Evolutionary conservation across 2,329 filamentous ascomycete genomes (phyloP).

Genomic region (Emergomyces orientalis): DNA sequence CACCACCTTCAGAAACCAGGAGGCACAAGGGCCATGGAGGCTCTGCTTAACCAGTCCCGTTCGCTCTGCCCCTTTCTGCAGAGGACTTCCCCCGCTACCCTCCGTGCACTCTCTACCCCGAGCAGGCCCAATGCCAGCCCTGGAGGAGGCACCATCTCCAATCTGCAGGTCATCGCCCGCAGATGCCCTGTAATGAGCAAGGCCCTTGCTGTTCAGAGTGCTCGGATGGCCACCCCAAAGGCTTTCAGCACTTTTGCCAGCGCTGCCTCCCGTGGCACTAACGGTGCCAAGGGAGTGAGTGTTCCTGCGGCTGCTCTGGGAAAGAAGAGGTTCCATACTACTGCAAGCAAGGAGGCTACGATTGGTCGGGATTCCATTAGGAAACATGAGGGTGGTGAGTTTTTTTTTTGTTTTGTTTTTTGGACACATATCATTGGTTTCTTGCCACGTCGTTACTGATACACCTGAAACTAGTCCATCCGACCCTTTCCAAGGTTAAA

Average conservation of each 20-base stretch:
- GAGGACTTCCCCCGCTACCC: constrained; percentile 81
- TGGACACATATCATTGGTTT: background rate
- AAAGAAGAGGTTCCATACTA: constrained; percentile 75
- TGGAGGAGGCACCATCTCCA: constrained; percentile 90
- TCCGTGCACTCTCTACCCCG: constrained; percentile 73
- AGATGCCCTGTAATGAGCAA: constrained; percentile 99
- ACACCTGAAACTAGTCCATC: constrained; percentile 9
- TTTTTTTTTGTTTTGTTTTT: background rate
- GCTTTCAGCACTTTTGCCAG: constrained; percentile 31
- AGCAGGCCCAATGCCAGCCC: constrained; percentile 50
- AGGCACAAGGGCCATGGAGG: constrained; percentile 59
- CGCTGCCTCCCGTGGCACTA: constrained; percentile 21
- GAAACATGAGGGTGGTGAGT: constrained; percentile 44
- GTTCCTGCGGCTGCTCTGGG: constrained; percentile 30
- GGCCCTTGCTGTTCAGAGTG: constrained; percentile 75
- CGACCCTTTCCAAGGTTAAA: constrained; percentile 8
- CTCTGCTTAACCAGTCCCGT: constrained; percentile 88
- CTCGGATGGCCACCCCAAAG: constrained; percentile 32
- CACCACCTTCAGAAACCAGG: background rate
- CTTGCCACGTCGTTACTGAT: background rate
- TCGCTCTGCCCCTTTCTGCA: constrained; percentile 96
- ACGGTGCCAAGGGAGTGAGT: constrained; percentile 40
- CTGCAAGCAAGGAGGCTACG: constrained; percentile 65
- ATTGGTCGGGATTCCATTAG: constrained; percentile 50
- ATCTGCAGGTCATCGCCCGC: constrained; percentile 85